A percentile compares a stretch with the other conserved stretches of the same genome.
phyloP scores from a whole-genome alignment of 176 grass and related monocot species.

The Guadua angustifolia region DNA sequence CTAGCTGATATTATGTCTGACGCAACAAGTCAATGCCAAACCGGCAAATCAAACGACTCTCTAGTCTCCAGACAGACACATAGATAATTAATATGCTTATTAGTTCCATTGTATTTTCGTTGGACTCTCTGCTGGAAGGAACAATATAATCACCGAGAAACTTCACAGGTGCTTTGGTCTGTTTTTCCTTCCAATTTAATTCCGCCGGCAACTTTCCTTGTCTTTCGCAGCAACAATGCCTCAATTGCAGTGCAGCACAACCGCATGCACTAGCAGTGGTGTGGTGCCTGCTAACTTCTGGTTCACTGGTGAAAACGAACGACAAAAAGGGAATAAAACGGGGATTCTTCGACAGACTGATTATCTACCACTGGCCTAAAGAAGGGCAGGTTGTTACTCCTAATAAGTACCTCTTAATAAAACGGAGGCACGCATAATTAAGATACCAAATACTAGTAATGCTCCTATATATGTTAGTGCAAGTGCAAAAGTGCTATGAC shows the following conservation, averaged over 20 bases:
- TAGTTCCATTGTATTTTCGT: too few relatives aligned
- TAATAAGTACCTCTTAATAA: background rate
- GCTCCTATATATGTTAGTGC: too few relatives aligned
- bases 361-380: background rate
- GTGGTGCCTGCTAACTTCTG: too few relatives aligned
- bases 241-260: background rate
- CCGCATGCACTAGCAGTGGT: too few relatives aligned
- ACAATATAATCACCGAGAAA: background rate
- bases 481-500: background rate
- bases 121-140: too few relatives aligned
- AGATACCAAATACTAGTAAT: too few relatives aligned
- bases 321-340: too few relatives aligned
- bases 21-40: background rate
- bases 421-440: background rate
- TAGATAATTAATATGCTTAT: too few relatives aligned
- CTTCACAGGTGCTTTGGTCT: background rate
- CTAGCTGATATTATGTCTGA: background rate
- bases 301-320: too few relatives aligned
- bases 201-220: slow-evolving; percentile 9
- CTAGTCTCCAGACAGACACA: too few relatives aligned
- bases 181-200: slow-evolving; percentile 17
- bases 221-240: background rate
- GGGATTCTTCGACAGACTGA: too few relatives aligned
- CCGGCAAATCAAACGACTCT: background rate
- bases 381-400: background rate